Evolutionary conservation across 129 eudicot genomes (phyloP).

Genomic region (Mikania micrantha): DNA sequence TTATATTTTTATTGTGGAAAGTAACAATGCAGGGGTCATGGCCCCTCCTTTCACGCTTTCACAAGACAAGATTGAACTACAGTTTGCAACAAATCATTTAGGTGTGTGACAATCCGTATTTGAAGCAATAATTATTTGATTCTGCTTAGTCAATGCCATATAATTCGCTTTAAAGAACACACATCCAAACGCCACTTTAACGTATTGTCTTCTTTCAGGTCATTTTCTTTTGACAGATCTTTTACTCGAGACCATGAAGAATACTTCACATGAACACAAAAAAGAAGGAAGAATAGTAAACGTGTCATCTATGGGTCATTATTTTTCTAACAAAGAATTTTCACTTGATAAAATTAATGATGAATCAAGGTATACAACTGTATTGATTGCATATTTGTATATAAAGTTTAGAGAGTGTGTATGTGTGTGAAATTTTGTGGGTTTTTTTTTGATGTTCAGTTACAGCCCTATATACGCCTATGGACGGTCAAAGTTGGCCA

Average conservation of each 20-base stretch:
- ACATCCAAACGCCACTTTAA: too few relatives aligned
- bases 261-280: slow-evolving; percentile 48
- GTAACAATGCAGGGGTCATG: slow-evolving; percentile 97
- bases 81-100: slow-evolving; percentile 85
- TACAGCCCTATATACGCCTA: slow-evolving; percentile 48
- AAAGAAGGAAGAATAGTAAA: slow-evolving; percentile 89
- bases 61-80: slow-evolving; percentile 70
- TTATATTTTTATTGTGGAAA: too few relatives aligned
- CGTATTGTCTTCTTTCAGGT: slow-evolving; percentile 29
- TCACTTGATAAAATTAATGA: slow-evolving; percentile 72
- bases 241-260: slow-evolving; percentile 77
- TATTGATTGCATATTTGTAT: neutral
- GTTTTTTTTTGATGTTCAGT: slow-evolving; percentile 31
- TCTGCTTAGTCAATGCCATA: too few relatives aligned
- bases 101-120: too few relatives aligned
- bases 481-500: slow-evolving; percentile 84
- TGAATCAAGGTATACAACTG: slow-evolving; percentile 41
- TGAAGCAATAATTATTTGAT: too few relatives aligned
- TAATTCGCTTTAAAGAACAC: too few relatives aligned
- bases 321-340: slow-evolving; percentile 45
- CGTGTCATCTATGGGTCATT: slow-evolving; percentile 71
- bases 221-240: slow-evolving; percentile 84
- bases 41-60: slow-evolving; percentile 67
- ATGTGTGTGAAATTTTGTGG: neutral
- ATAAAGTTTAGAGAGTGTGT: neutral